Evolutionary conservation across 2,329 filamentous ascomycete genomes (phyloP), one percentile per base, ranked within the genome.

Genomic region (Pseudocercospora vitis): DNA sequence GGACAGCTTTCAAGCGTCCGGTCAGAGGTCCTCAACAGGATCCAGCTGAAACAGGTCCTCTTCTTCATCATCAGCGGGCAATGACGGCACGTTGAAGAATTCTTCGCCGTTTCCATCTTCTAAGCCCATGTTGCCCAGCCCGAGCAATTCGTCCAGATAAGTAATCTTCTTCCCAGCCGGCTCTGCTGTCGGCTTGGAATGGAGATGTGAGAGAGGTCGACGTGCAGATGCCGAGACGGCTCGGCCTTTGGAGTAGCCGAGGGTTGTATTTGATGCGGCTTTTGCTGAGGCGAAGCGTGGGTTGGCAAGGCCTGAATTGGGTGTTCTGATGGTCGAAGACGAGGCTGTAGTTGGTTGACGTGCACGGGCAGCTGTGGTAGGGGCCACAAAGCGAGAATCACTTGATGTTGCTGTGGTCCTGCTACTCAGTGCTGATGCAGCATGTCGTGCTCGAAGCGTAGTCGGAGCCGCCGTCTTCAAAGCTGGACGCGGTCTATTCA

Each of bases 171-270:
- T 57, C 28, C 31, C 47, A 16, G 56, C 52, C 5, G 44, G 31
- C 23, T 53, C 23, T 18, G 44, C 39, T 47, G 40, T 46, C 16
- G 57, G 52, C 31, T 55, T 55, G 21, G 56, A 44, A 42, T 64
- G 59, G 14, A 64, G 59, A 4, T 48, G 50, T 7, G 60, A 55
- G 1, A 68, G 55, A 4, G 67, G 66, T 7, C 55, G 56, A 8
- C 66, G 61, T 3, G 77, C 59, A 21, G 68, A 69, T 6, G 70
- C 70, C 16, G 77, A 77, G 2, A 78, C 74, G 8, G 75, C 74
- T 28, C 89, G 82, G 28, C 91, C 91, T 69, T 87, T 89, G 52
- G 82, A 88, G 68, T 95, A 96, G 12, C 91, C 91, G 35, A 96
- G 80, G 0, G 91, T 96, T 51, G 84, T 91, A 58, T 85, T 83